Evolutionary conservation across 176 grass and related monocot species (phyloP).

Genomic region (Aegilops longissima): DNA sequence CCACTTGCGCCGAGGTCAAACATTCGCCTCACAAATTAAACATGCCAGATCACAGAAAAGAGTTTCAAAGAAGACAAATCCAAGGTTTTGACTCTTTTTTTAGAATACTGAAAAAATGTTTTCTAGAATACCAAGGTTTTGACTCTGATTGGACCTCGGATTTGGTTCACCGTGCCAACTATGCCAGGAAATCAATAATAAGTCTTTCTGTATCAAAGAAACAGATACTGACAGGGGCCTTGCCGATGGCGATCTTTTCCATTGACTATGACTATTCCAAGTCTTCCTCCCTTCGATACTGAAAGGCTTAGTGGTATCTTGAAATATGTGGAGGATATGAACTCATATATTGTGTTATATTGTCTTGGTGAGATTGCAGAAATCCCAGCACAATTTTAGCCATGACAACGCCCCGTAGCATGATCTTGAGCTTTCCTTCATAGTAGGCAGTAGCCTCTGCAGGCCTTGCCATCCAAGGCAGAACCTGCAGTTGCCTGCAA

Average conservation of each 20-base stretch:
- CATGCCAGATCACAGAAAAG: too few relatives aligned
- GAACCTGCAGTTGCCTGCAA: conserved; percentile 8
- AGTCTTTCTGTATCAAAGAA: not conserved
- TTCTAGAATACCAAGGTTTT: too few relatives aligned
- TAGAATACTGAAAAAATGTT: too few relatives aligned
- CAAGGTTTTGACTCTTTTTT: too few relatives aligned
- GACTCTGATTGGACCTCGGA: too few relatives aligned
- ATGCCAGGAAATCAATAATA: too few relatives aligned
- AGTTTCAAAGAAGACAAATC: too few relatives aligned
- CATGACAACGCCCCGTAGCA: not conserved
- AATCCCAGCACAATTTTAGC: not conserved
- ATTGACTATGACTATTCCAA: not conserved
- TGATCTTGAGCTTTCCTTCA: conserved; percentile 11
- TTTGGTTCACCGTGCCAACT: too few relatives aligned
- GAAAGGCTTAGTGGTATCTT: not conserved
- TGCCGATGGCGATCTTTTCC: not conserved
- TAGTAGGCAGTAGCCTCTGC: not conserved
- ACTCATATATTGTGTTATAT: not conserved
- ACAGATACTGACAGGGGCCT: not conserved
- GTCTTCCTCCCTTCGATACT: not conserved
- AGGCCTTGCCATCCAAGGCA: not conserved
- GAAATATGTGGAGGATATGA: not conserved
- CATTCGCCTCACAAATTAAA: too few relatives aligned
- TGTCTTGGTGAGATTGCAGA: not conserved
- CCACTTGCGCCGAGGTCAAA: too few relatives aligned